Evolutionary conservation across 495 filamentous ascomycete genomes (phyloP), one percentile per base, ranked within the genome.

Genomic region (Penicillium parvum): DNA sequence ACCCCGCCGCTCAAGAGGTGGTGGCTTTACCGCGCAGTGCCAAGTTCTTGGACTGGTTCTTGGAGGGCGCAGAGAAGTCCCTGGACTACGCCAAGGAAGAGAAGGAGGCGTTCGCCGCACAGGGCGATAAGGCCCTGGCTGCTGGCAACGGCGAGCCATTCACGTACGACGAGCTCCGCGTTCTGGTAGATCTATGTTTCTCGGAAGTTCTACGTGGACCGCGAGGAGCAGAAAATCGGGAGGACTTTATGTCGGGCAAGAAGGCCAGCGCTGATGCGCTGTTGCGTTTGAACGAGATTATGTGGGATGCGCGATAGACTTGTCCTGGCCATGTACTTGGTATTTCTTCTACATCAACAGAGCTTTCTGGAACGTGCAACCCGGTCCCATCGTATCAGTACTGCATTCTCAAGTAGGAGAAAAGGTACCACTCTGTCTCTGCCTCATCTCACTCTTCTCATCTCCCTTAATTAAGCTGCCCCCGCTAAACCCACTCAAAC

Each of bases 111-210:
- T 64, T 69, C 36, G 67, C 67, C 2, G 49, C 63, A 0, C 55
- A 68, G 9, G 61, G 58, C 7, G 52, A 58, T 6, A 53, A 65
- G 37, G 63, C 67, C 10, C 41, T 69, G 46, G 63, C 67, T 21
- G 53, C 64, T 32, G 65, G 63, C 3, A 63, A 66, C 27, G 66
- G 61, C 37, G 65, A 71, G 55, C 70, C 56, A 0, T 96, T 91
- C 43, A 83, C 70, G 12, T 86, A 89, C 43, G 90, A 94, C 33
- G 88, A 95, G 61, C 69, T 96, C 48, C 91, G 88, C 65, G 76
- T 77, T 7, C 69, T 97, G 25, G 65, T 96, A 19, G 86, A 95
- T 61, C 65, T 98, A 36, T 91, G 83, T 57, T 96, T 88, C 63
- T 88, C 83, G 35, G 90, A 95, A 61, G 77, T 81, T 48, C 61